Evolutionary conservation across 225 moss, liverwort and hornwort genomes (phyloP).

Genomic region (Rhytidiadelphus loreus): DNA sequence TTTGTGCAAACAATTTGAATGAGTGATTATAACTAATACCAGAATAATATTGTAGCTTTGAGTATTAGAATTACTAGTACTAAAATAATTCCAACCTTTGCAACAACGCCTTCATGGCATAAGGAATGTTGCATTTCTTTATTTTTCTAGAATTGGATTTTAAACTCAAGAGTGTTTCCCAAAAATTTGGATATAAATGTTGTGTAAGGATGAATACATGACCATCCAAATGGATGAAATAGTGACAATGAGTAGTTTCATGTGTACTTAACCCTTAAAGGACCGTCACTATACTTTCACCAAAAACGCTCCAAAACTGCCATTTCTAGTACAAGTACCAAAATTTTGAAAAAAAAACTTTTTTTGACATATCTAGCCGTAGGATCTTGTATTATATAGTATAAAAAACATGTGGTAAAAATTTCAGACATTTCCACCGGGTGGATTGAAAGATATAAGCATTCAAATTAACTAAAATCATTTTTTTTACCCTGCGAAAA

Average conservation of each 20-base stretch:
- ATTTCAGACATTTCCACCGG: no score
- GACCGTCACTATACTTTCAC: no score
- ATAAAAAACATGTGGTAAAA: no score
- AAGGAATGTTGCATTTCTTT: background rate
- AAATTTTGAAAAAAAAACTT: no score
- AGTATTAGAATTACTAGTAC: background rate
- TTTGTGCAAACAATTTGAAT: background rate
- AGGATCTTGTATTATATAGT: no score
- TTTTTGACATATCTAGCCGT: no score
- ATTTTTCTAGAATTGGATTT: background rate
- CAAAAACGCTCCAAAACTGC: no score
- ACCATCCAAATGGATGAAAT: background rate
- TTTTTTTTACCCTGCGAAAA: no score
- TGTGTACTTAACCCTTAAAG: no score
- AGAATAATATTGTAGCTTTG: background rate
- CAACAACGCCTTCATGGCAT: background rate
- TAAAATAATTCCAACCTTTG: background rate
- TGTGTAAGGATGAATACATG: background rate
- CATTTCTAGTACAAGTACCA: no score
- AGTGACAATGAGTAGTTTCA: background rate
- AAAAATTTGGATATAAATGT: background rate
- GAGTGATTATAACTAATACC: rapidly evolving
- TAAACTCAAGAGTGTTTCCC: background rate
- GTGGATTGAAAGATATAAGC: no score
- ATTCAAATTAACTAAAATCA: no score